Percentiles rank a stretch among this genome's conserved stretches.
These are phyloP conservation scores for Cordyceps pruinosa DNA, from an alignment of 2,329 filamentous ascomycete genomes.

Conservation along the genomic window DNA sequence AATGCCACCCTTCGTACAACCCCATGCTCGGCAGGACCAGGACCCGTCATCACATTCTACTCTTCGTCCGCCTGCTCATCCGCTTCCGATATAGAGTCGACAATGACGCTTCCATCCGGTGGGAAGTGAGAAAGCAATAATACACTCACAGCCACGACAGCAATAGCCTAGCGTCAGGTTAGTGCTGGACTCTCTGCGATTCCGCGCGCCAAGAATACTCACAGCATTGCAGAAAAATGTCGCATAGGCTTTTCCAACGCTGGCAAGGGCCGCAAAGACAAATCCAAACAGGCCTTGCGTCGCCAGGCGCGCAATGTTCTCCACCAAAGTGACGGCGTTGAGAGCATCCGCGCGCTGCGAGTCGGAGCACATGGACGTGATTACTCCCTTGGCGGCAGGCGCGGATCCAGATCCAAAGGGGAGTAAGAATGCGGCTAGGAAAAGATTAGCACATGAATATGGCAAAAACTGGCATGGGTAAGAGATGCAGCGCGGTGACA, in stretches of 20 bases:
- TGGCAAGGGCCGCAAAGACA: constrained; percentile 57
- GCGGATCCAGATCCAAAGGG: constrained; percentile 65
- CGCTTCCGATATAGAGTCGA: not conserved
- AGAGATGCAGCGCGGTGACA: constrained; percentile 11
- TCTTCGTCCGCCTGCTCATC: not conserved
- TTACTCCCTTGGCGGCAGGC: constrained; percentile 64
- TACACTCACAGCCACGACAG: constrained; percentile 38
- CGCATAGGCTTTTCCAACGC: constrained; percentile 50
- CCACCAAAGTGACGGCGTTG: constrained; percentile 61
- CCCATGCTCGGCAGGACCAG: too few relatives aligned
- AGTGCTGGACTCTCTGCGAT: not conserved
- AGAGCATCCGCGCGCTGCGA: constrained; percentile 58
- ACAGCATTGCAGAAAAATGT: constrained; percentile 64
- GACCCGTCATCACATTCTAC: too few relatives aligned
- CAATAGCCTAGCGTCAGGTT: constrained; percentile 36
- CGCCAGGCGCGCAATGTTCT: constrained; percentile 58
- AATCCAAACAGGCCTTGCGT: constrained; percentile 62
- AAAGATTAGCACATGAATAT: not conserved
- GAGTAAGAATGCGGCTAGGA: constrained; percentile 50
- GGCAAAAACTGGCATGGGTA: not conserved
- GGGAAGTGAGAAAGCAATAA: constrained; percentile 38
- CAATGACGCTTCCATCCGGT: constrained; percentile 25
- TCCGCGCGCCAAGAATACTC: constrained; percentile 19
- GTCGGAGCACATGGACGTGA: constrained; percentile 60
- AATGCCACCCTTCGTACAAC: not conserved